phyloP scores from a whole-genome alignment of 129 eudicot genomes.

The Centaurea solstitialis region DNA sequence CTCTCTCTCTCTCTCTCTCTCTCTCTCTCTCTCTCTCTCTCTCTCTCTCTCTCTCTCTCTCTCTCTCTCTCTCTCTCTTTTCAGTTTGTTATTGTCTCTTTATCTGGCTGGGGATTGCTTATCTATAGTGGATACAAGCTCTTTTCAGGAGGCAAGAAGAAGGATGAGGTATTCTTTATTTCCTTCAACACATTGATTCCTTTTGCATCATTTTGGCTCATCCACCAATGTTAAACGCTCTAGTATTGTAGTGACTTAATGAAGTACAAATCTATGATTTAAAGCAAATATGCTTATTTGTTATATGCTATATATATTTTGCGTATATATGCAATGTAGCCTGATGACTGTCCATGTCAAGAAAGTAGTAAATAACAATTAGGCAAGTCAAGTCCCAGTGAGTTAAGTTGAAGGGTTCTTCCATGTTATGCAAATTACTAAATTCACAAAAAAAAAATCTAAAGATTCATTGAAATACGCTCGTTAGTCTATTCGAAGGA shows the following conservation, averaged over 20 bases:
- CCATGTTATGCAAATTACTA: background rate
- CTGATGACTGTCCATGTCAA: too few relatives aligned
- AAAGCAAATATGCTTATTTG: background rate
- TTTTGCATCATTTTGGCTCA: background rate
- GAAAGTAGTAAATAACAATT: background rate
- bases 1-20: accelerated
- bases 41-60: too few relatives aligned
- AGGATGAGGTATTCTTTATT: slow-evolving; percentile 45
- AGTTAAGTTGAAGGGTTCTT: background rate
- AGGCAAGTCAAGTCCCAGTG: background rate
- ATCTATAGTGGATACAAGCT: slow-evolving; percentile 65
- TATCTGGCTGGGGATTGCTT: slow-evolving; percentile 80
- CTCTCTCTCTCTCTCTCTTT: too few relatives aligned
- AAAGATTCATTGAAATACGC: background rate
- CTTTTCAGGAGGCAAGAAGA: slow-evolving; percentile 67
- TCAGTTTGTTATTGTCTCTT: slow-evolving; percentile 75
- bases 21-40: too few relatives aligned
- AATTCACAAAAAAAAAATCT: background rate
- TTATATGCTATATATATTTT: background rate
- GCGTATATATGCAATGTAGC: background rate
- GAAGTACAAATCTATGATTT: background rate
- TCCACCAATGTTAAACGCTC: background rate
- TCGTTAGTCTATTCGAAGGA: background rate
- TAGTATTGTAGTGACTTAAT: background rate
- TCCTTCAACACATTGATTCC: background rate